Base-by-base conservation (phyloP, 768 basidiomycete species). In the Grammothele lineata region DNA sequence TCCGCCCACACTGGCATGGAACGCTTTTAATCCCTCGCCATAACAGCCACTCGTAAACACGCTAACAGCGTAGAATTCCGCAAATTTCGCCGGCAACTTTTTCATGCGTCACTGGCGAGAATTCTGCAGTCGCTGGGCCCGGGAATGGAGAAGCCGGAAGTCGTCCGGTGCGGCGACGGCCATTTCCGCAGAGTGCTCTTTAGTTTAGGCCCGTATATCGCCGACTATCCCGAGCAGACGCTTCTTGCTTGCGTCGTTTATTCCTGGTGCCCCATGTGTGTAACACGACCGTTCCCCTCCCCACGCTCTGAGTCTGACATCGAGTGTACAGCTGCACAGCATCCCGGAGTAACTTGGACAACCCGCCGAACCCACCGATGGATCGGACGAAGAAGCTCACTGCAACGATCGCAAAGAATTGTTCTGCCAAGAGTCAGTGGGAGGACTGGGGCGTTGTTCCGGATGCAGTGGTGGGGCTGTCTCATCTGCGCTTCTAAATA, bases 161-260 rank as follows among this genome's bases (percentile, higher is more conserved):
- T 61, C 8, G 32, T 40, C 12, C 42, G 38, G 12, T 56, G 62
- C 35, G 50, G 61, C 5, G 63, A 68, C 47, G 48, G 54, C 0
- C 57, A 66, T 38, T 68, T 45, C 50, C 55, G 58, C 0, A 43
- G 55, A 1, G 57, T 50, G 1, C 55, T 68, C 2, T 65, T 59
- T 46, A 56, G 49, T 15, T 23, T 68, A 8, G 64, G 59, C 0
- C 57, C 62, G 0, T 66, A 58, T 33, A 66, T 66, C 41, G 63
- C 62, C 0, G 63, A 67, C 43, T 67, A 67, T 48, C 62, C 61
- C 7, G 65, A 67, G 38, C 66, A 67, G 38, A 57, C 57, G 0
- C 33, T 54, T 10, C 32, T 62, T 0, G 54, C 58, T 9, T 33
- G 46, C 22, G 51, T 59, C 37, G 55, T 61, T 5, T 49, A 55